These are phyloP conservation scores for Quillaja saponaria DNA, from an alignment of 306 rosid species.

Conservation along the genomic window DNA sequence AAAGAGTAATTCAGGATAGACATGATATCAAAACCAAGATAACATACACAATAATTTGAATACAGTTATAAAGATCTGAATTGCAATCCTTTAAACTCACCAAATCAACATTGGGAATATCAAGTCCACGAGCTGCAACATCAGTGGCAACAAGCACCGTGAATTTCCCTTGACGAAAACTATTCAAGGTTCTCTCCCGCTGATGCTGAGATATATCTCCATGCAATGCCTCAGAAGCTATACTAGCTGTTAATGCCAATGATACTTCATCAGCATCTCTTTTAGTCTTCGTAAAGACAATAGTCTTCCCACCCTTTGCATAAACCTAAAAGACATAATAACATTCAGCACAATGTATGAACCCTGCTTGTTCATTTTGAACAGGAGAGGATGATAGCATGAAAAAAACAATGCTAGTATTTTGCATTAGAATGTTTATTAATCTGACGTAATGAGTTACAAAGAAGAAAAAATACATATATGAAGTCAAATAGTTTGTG, in stretches of 20 bases:
- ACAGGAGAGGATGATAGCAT: slow-evolving; percentile 10
- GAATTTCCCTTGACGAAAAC: slow-evolving; percentile 96
- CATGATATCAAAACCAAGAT: slow-evolving; percentile 22
- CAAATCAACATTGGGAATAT: slow-evolving; percentile 96
- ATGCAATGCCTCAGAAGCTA: slow-evolving; percentile 95
- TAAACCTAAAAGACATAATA: slow-evolving; percentile 68
- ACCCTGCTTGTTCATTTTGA: neutral
- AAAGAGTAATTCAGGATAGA: neutral
- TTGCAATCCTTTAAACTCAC: slow-evolving; percentile 51
- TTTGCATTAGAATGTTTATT: no score
- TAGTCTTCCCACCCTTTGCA: slow-evolving; percentile 98
- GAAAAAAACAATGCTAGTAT: no score
- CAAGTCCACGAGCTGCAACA: slow-evolving; percentile 98
- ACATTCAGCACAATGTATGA: slow-evolving; percentile 9
- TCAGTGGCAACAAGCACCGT: slow-evolving; percentile 98
- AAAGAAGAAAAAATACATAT: no score
- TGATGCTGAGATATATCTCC: slow-evolving; percentile 99
- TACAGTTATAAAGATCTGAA: no score
- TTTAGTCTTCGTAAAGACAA: slow-evolving; percentile 95
- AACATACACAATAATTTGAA: no score
- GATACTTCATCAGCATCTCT: slow-evolving; percentile 99
- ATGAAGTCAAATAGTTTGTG: no score
- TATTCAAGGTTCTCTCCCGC: slow-evolving; percentile 94
- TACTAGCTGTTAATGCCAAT: slow-evolving; percentile 72
- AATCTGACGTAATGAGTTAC: no score